Percentiles rank a stretch among this genome's conserved stretches.
Conservation (phyloP, 1,139 yeast species). For the Protomyces inundatus region DNA sequence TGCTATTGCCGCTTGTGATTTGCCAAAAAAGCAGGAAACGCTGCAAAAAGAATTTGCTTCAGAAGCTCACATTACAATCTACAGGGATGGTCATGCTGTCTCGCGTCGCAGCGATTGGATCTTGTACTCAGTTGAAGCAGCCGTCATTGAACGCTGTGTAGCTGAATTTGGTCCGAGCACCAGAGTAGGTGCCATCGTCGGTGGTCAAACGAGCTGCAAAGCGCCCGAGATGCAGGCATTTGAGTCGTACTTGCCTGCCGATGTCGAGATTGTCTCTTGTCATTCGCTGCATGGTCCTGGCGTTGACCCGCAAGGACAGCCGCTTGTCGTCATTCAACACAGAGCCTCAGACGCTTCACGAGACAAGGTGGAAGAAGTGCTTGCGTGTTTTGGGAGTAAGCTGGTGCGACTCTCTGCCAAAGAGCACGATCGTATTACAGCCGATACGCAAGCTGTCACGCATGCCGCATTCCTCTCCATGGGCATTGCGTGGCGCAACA, state of each 20-base stretch:
- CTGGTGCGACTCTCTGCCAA: conserved; percentile 71
- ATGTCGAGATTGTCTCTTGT: conserved; percentile 74
- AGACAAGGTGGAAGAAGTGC: conserved; percentile 56
- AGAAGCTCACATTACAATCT: conserved; percentile 48
- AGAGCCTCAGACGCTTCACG: conserved; percentile 56
- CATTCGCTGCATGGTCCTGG: conserved; percentile 95
- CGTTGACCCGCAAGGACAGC: conserved; percentile 85
- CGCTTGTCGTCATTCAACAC: conserved; percentile 78
- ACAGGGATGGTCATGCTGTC: conserved; percentile 74
- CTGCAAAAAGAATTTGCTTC: conserved; percentile 44
- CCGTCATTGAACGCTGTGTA: conserved; percentile 66
- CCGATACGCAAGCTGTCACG: conserved; percentile 97
- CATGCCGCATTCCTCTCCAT: conserved; percentile 91
- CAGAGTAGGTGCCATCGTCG: conserved; percentile 81
- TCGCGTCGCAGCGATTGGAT: conserved; percentile 74
- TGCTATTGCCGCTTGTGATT: conserved; percentile 79
- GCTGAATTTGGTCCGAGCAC: conserved; percentile 76
- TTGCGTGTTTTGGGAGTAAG: conserved; percentile 71
- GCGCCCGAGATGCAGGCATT: conserved; percentile 85
- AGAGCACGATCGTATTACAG: conserved; percentile 90
- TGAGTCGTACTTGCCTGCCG: conserved; percentile 65
- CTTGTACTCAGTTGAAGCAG: conserved; percentile 88
- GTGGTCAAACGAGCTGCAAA: conserved; percentile 98
- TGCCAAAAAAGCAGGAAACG: conserved; percentile 58
- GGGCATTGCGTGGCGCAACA: conserved; percentile 93